A percentile compares a stretch with the other conserved stretches of the same genome.
Evolutionary conservation across 352 stramenopile species (phyloP).

Genomic region (Globisporangium echinulatum): DNA sequence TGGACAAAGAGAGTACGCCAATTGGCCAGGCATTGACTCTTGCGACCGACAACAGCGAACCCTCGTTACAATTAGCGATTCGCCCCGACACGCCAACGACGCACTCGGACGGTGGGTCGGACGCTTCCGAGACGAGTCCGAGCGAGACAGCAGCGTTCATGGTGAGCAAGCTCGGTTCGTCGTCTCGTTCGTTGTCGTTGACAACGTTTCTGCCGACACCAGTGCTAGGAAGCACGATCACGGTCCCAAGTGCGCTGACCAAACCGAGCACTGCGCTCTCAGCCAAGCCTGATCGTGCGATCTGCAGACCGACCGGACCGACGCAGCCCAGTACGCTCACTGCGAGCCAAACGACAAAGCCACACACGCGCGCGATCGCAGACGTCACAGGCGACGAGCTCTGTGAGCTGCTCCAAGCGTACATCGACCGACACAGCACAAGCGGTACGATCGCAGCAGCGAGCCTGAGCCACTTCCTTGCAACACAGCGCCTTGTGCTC

Average conservation of each 20-base stretch:
- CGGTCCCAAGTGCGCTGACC: neutral
- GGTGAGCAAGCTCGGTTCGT: neutral
- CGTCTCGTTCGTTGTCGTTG: neutral
- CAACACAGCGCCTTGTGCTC: conserved; percentile 24
- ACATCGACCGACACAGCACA: conserved; percentile 27
- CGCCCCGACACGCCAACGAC: conserved; percentile 11
- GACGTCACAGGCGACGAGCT: conserved; percentile 20
- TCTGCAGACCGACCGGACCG: too few relatives aligned
- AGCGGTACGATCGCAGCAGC: conserved; percentile 33
- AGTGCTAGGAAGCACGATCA: conserved; percentile 1
- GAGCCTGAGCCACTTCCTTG: conserved; percentile 29
- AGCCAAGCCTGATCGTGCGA: too few relatives aligned
- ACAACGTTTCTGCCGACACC: too few relatives aligned
- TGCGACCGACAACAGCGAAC: neutral
- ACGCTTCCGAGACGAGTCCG: neutral
- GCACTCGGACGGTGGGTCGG: conserved; percentile 1
- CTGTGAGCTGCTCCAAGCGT: conserved; percentile 29
- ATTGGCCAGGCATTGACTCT: too few relatives aligned
- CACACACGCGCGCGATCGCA: conserved; percentile 4
- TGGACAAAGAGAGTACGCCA: neutral
- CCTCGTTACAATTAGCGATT: neutral
- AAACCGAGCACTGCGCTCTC: too few relatives aligned
- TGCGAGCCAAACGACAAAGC: too few relatives aligned
- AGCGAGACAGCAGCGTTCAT: conserved; percentile 3
- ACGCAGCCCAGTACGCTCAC: too few relatives aligned